These are phyloP conservation scores for Lenzites betulinus DNA, from an alignment of 768 basidiomycete genomes.

Conservation along the genomic window DNA sequence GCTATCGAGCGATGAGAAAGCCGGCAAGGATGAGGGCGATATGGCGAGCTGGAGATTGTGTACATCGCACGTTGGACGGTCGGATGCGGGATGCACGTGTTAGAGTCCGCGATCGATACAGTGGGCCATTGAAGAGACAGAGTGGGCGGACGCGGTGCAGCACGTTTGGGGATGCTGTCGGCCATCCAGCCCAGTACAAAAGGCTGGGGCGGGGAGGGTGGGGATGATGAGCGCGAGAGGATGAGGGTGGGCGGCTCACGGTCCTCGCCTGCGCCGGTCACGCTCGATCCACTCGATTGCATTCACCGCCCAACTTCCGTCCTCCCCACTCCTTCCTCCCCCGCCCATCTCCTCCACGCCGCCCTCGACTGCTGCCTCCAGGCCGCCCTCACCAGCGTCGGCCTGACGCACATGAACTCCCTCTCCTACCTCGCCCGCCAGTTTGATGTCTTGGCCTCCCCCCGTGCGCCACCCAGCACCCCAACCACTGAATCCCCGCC, in stretches of 20 bases:
- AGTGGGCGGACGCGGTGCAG: too few species aligned
- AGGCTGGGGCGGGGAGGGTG: background rate
- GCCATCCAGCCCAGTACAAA: background rate
- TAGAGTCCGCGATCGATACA: conserved; percentile 9
- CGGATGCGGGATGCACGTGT: conserved; percentile 19
- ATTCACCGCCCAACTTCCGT: conserved; percentile 16
- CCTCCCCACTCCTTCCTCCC: conserved; percentile 6
- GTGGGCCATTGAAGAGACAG: background rate
- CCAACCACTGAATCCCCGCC: conserved; percentile 43
- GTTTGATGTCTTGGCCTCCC: conserved; percentile 71
- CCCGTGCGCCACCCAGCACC: conserved; percentile 60
- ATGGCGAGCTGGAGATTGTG: background rate
- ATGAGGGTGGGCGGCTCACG: conserved; percentile 8
- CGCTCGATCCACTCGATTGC: conserved; percentile 11
- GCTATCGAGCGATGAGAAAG: background rate
- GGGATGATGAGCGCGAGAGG: background rate
- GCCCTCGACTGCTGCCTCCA: conserved; percentile 17
- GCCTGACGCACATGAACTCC: conserved; percentile 65
- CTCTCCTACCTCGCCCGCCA: conserved; percentile 80
- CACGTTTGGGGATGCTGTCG: too few species aligned
- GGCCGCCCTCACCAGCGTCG: conserved; percentile 24
- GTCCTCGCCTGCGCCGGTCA: background rate
- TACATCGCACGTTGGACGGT: conserved; percentile 20
- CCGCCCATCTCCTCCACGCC: conserved; percentile 10
- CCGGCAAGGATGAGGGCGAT: background rate